Evolutionary conservation across 805 yeast species (phyloP), one percentile per base, ranked within the genome.

Genomic region (Lipomyces yamadae): DNA sequence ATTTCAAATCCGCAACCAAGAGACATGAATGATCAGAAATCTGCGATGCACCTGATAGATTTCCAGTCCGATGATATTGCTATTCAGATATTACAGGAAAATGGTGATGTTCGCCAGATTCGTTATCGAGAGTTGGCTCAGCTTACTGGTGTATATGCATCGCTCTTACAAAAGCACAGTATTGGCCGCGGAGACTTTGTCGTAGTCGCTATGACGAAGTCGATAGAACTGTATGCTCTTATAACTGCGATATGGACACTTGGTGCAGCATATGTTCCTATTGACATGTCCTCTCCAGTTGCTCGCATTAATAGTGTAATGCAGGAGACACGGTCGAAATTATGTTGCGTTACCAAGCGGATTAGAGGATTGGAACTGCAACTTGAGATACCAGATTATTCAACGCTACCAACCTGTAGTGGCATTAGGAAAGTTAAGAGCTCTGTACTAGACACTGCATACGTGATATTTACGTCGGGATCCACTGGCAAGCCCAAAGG

Each of bases 401-500:
- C 55, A 32, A 52, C 55, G 18, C 24, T 24, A 37, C 66, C 1
- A 58, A 30, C 13, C 10, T 55, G 24, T 50, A 60, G 32, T 15
- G 60, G 29, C 3, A n/a, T 24, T 34, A 35, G 4, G 42, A 30
- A 7, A 13, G n/a, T 42, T 54, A 48, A n/a, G 34, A 18, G 11
- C 18, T 32, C 24, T 4, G 37, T 63, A 13, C 5, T 24, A 1
- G 59, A 60, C 30, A 24, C 61, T 7, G 70, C 73, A 15, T 72
- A 72, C 56, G 54, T 63, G 10, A 62, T 72, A 3, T 72, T 72
- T 50, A 72, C 75, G 6, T 72, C 74, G 2, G 75, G 75, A 45
- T 71, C 74, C 6, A 69, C 75, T 30, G 75, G 75, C 11, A 60
- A 30, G n/a, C 75, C 75, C 6, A 72, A 72, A 56, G 75, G 75